Conservation (phyloP, 805 yeast genomes). For the Zygoascus biomembranicola region DNA sequence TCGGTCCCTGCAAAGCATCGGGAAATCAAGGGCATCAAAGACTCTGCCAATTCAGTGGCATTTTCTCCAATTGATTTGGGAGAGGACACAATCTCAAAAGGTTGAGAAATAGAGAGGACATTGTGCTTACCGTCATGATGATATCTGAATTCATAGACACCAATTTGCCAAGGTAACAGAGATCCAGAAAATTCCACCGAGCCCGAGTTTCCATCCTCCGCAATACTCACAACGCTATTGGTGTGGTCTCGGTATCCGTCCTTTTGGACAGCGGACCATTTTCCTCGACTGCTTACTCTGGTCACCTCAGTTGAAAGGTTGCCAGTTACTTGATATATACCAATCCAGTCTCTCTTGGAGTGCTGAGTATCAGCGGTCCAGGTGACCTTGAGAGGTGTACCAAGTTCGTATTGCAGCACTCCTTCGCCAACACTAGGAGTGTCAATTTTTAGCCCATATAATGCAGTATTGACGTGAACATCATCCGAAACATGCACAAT, state of each 20-base stretch:
- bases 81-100: constrained; percentile 45
- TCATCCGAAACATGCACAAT: constrained; percentile 24
- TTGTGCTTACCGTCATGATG: constrained; percentile 61
- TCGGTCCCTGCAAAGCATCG: constrained; percentile 18
- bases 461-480: constrained; percentile 18
- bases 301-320: constrained; percentile 53
- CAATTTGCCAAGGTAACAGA: constrained; percentile 54
- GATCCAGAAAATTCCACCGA: constrained; percentile 39
- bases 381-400: constrained; percentile 43
- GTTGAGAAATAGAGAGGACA: constrained; percentile 56
- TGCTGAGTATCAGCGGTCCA: constrained; percentile 49
- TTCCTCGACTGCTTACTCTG: constrained; percentile 51
- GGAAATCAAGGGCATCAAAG: constrained; percentile 23
- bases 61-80: constrained; percentile 16
- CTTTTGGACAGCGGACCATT: constrained; percentile 48
- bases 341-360: constrained; percentile 62
- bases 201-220: constrained; percentile 32
- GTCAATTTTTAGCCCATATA: constrained; percentile 16
- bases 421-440: constrained; percentile 4
- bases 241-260: constrained; percentile 25
- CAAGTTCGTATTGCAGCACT: constrained; percentile 24
- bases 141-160: constrained; percentile 66
- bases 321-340: constrained; percentile 56
- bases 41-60: constrained; percentile 25
- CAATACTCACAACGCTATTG: constrained; percentile 12